These are phyloP conservation scores for Pseudonectria foliicola DNA, from an alignment of 2,329 filamentous ascomycete species.

Conservation along the genomic window DNA sequence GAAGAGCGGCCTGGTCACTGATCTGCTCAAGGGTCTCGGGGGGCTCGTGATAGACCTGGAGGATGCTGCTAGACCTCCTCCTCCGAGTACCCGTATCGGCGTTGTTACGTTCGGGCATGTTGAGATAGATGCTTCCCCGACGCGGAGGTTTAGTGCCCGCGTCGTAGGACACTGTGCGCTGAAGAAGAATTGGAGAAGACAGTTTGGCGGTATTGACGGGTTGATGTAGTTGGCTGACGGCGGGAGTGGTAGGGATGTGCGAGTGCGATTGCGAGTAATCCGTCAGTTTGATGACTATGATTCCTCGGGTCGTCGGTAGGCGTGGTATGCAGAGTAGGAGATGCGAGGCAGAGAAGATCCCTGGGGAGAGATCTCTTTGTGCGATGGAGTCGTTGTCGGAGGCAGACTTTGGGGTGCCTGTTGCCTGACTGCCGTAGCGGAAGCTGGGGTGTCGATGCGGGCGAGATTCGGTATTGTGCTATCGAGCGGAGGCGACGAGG, in stretches of 20 bases:
- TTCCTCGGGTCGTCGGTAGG: too few species aligned
- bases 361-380: too few species aligned
- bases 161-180: conserved; percentile 87
- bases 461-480: too few species aligned
- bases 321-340: background rate
- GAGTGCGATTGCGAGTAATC: conserved; percentile 3
- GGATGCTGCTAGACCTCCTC: conserved; percentile 92
- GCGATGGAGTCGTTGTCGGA: too few species aligned
- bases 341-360: background rate
- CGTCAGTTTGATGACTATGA: too few species aligned
- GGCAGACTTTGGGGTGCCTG: too few species aligned
- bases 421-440: too few species aligned
- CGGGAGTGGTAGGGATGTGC: conserved; percentile 7
- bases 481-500: too few species aligned
- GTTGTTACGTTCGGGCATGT: conserved; percentile 49
- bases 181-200: conserved; percentile 82
- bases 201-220: conserved; percentile 79
- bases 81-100: conserved; percentile 58
- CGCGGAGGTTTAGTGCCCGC: conserved; percentile 64
- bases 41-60: conserved; percentile 89
- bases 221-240: conserved; percentile 11
- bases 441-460: too few species aligned
- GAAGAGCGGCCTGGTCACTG: conserved; percentile 89
- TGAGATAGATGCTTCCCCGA: conserved; percentile 53
- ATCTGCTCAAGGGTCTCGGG: conserved; percentile 95